Evolutionary conservation across 805 yeast species (phyloP), one percentile per base, ranked within the genome.

Genomic region (Starmerella cellae): DNA sequence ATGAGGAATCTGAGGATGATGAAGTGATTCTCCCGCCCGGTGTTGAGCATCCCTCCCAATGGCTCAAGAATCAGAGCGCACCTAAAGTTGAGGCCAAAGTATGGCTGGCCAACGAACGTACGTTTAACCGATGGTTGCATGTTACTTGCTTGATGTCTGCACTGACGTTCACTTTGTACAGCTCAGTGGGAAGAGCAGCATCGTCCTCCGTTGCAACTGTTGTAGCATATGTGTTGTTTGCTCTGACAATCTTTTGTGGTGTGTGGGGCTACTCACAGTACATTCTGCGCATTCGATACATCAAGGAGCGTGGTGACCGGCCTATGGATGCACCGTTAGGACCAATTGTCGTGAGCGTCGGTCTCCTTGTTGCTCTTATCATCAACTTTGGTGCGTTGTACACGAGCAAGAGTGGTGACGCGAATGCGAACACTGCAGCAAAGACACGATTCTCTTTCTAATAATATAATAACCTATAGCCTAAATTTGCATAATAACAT

Each of bases 81-180:
- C 74, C 85, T 43, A 85, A 82, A 62, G 87, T 91, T 45, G 98
- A 91, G 66, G 93, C 97, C 24, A 91, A 91, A 59, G 98, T 91
- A 13, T 91, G 97, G 96, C 70, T 91, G 50, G 98, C 98, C 23
- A 91, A 91, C 58, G 98, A 91, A 66, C 79, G 98, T 61, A 91
- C 98, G 3, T 88, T 87, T 66, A 79, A 83, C 67, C 74, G 93
- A 62, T 91, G 98, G 98, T 68, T 91, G 51, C 85, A 80, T 48
- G 88, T 88, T 19, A 81, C 94, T 13, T 75, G 93, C 0, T 66
- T 91, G 58, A 69, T 91, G 52, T 77, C 94, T 18, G 77, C 87
- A 0, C 65, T 91, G 54, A 84, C 97, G 0, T 85, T 87, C 57
- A 70, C 91, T 14, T 73, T 91, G 42, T 82, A 82, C 65, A 73